Evolutionary conservation across 2,329 filamentous ascomycete genomes (phyloP).

Genomic region (Paecilomyces sp.): DNA sequence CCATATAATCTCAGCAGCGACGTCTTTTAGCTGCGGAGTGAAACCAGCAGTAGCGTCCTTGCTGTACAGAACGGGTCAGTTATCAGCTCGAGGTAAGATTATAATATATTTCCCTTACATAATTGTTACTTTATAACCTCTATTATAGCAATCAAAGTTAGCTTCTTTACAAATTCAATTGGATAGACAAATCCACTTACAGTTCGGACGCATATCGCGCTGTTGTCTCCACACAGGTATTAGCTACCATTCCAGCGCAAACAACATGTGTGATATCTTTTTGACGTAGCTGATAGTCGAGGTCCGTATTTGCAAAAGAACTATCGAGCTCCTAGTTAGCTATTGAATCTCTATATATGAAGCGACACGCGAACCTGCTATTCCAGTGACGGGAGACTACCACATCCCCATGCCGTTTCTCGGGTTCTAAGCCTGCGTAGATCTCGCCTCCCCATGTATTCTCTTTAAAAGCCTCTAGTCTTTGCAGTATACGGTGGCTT

Average conservation of each 20-base stretch:
- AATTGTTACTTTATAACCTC: neutral
- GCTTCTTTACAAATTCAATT: neutral
- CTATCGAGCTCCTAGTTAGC: neutral
- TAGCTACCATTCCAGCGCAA: neutral
- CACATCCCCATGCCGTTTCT: neutral
- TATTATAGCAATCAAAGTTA: neutral
- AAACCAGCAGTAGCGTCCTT: neutral
- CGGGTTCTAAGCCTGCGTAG: neutral
- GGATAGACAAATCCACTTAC: neutral
- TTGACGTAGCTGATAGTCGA: neutral
- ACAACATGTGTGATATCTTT: neutral
- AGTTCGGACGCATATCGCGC: neutral
- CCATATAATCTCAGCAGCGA: neutral
- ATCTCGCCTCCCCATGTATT: neutral
- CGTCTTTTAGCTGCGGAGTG: neutral
- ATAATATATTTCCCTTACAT: neutral
- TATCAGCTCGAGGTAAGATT: neutral
- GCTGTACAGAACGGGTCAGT: neutral
- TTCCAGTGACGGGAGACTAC: neutral
- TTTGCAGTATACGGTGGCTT: neutral
- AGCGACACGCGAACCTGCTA: neutral
- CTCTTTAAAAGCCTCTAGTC: neutral
- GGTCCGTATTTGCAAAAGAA: neutral
- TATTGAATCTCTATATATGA: neutral
- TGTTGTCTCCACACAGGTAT: neutral